These are phyloP conservation scores for Solanum pinnatisectum DNA, from an alignment of 257 asterid genomes.

Conservation along the genomic window DNA sequence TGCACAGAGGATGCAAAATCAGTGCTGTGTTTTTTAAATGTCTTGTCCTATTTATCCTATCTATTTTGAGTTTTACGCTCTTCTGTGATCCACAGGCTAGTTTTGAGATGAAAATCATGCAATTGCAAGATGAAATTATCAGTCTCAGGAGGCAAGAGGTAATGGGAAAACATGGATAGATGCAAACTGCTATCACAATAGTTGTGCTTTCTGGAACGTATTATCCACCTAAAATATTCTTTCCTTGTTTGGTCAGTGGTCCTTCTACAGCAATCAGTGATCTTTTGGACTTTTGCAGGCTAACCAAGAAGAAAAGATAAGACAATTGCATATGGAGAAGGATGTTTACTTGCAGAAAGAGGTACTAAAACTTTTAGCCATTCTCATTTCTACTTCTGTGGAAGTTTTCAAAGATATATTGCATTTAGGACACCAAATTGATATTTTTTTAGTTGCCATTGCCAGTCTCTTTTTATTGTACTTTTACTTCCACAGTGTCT, in stretches of 20 bases:
- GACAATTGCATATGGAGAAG: constrained; percentile 38
- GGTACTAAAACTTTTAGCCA: constrained; percentile 29
- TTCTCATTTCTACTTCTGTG: background rate
- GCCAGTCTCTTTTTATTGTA: background rate
- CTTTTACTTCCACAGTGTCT: constrained; percentile 1
- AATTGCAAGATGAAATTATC: constrained; percentile 35
- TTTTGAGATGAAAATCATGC: constrained; percentile 27
- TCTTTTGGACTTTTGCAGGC: constrained; percentile 36
- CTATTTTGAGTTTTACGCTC: background rate
- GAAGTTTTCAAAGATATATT: background rate
- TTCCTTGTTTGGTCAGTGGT: background rate
- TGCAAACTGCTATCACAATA: background rate
- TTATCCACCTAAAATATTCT: background rate
- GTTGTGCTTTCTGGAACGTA: background rate
- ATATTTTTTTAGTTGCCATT: background rate
- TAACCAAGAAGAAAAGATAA: constrained; percentile 27
- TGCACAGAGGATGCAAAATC: background rate
- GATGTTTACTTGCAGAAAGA: constrained; percentile 31
- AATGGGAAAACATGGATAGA: background rate
- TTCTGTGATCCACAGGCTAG: constrained; percentile 6
- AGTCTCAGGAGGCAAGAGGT: constrained; percentile 45
- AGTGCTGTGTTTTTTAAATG: background rate
- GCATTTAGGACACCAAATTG: background rate
- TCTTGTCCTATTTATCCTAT: background rate
- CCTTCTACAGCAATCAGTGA: constrained; percentile 10